Percentiles rank a stretch among this genome's conserved stretches.
Evolutionary conservation across 495 filamentous ascomycete species (phyloP).

Genomic region (Tricharina praecox): DNA sequence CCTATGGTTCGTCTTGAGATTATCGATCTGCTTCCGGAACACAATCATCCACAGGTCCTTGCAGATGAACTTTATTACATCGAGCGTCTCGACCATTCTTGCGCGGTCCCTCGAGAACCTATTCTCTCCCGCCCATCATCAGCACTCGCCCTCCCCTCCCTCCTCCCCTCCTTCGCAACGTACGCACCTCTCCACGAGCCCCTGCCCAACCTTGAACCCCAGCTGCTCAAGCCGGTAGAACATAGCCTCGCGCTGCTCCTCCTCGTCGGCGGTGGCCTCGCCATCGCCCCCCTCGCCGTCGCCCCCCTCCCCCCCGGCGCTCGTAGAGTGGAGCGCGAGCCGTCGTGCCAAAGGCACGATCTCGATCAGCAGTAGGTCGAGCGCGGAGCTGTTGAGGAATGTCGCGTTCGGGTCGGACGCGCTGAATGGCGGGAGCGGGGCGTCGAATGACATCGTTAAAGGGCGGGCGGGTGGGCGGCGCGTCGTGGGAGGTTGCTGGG

Average conservation of each 20-base stretch:
- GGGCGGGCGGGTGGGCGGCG: too few species aligned
- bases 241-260: slow-evolving; percentile 63
- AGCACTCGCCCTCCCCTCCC: too few species aligned
- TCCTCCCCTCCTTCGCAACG: background rate
- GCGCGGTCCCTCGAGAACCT: slow-evolving; percentile 72
- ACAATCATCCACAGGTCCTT: slow-evolving; percentile 92
- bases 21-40: slow-evolving; percentile 93
- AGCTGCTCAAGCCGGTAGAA: slow-evolving; percentile 69
- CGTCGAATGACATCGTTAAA: slow-evolving; percentile 69
- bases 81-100: slow-evolving; percentile 69
- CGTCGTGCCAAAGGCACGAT: slow-evolving; percentile 88
- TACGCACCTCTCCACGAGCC: slow-evolving; percentile 72
- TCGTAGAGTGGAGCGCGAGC: slow-evolving; percentile 32
- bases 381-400: slow-evolving; percentile 61
- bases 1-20: slow-evolving; percentile 94
- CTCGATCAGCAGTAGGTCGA: slow-evolving; percentile 91
- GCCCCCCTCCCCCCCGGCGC: slow-evolving; percentile 50
- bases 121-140: too few species aligned
- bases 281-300: too few species aligned
- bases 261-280: slow-evolving; percentile 34
- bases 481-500: too few species aligned
- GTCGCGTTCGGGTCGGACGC: slow-evolving; percentile 58
- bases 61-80: slow-evolving; percentile 94
- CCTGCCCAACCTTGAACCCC: slow-evolving; percentile 85
- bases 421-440: slow-evolving; percentile 48